Conservation (phyloP, 139 green algal genomes). For the Micromonas pusilla region DNA sequence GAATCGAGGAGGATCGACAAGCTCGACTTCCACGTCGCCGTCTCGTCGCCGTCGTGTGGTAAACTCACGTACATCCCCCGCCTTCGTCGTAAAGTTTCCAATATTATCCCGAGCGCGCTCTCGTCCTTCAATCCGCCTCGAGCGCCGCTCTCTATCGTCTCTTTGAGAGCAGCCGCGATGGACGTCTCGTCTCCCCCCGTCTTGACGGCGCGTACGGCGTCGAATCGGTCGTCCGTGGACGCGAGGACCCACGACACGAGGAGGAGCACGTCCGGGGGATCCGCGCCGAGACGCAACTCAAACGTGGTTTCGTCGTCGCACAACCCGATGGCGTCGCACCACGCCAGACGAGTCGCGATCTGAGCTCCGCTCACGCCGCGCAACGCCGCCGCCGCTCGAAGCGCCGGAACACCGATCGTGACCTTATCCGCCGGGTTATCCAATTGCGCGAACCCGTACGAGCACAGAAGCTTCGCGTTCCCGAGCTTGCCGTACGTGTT, state of each 20-base stretch:
- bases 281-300: no score
- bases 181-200: no score
- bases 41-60: neutral
- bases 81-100: no score
- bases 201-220: no score
- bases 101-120: no score
- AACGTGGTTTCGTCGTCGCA: neutral
- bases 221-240: no score
- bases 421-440: conserved; percentile 6
- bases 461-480: conserved; percentile 3
- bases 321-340: neutral
- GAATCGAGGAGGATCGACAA: neutral
- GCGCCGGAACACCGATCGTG: neutral
- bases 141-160: no score
- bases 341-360: neutral
- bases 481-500: conserved; percentile 10
- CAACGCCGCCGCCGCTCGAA: conserved; percentile 8
- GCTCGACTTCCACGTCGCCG: neutral
- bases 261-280: no score
- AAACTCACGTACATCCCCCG: neutral
- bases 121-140: no score
- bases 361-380: neutral
- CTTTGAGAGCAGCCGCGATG: no score
- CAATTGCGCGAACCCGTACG: conserved; percentile 6
- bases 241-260: no score